Percentiles rank a stretch among this genome's conserved stretches.
Conservation (phyloP, 768 basidiomycete species). For the Wakefieldia striispora region DNA sequence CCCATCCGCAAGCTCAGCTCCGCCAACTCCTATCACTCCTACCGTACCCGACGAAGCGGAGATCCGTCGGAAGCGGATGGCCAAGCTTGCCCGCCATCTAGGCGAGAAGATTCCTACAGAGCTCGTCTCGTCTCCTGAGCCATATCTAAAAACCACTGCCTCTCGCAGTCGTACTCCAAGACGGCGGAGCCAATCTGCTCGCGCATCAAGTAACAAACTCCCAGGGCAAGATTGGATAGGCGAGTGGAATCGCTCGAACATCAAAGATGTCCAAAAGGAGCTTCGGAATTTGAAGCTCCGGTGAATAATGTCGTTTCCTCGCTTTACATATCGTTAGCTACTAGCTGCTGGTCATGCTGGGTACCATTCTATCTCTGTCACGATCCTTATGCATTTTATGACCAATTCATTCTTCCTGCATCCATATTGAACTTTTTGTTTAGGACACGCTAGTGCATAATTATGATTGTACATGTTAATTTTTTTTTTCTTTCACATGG, state of each 20-base stretch:
- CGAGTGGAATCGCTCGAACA: conserved; percentile 41
- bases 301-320: conserved; percentile 1
- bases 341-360: conserved; percentile 18
- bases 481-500: not conserved
- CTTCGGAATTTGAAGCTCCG: conserved; percentile 29
- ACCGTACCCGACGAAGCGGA: conserved; percentile 28
- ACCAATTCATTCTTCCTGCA: conserved; percentile 8
- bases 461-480: not conserved
- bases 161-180: not conserved
- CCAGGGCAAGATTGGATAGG: conserved; percentile 33
- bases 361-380: not conserved
- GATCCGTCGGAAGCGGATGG: conserved; percentile 48
- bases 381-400: not conserved
- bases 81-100: conserved; percentile 54
- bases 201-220: not conserved
- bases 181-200: conserved; percentile 18
- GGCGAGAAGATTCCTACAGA: conserved; percentile 60
- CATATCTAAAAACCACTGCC: not conserved
- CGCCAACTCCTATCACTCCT: conserved; percentile 22
- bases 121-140: conserved; percentile 39
- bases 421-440: conserved; percentile 1
- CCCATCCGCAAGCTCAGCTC: conserved; percentile 13
- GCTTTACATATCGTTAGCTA: no score
- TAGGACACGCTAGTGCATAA: not conserved
- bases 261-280: conserved; percentile 38